Base-by-base conservation (phyloP, 306 rosid genomes). In the Malus fusca region DNA sequence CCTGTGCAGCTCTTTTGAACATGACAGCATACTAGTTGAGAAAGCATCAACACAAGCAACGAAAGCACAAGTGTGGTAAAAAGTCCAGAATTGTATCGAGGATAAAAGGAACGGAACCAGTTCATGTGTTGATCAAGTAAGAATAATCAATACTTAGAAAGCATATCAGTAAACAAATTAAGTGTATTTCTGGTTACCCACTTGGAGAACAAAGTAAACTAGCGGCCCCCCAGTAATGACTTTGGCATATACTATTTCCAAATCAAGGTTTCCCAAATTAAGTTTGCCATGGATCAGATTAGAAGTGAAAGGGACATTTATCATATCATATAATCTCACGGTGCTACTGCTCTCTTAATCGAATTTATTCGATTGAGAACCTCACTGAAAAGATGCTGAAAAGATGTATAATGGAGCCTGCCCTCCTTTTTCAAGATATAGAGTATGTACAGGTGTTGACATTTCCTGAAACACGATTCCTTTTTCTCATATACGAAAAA, bases 351-450 rank as follows among this genome's bases (percentile, higher is more conserved):
- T 79, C 86, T 81, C 65, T 80, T 69, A 72, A 67, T 76, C 74
- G 80, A 84, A 85, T 80, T 80, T 77, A 87, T 84, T 85, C 87
- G 70, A 81, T 65, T 56, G 35, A 79, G 88, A 88, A 88, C 86
- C 92, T 87, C 63, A 76, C 23, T 53, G 65, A 75, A 78, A 80
- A 81, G 82, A 83, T 77, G 63, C 84, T 62, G 51, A 80, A 77
- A 76, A 73, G 78, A 70, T 65, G 11, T 43, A 56, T 59, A 19
- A 61, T 67, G 72, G 62, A 77, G 75, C 76, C 68, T 51, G 75
- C 76, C 68, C 60, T 75, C 84, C 35, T 62, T 61, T 31, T 17
- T 31, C 69, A 43, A 73, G 79, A 42, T 68, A 63, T 74, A 25
- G 79, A 80, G 66, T 78, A 83, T 71, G 56, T 63, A 70, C 22